phyloP scores from a whole-genome alignment of 768 basidiomycete species.

The Coprinopsis cinerea region DNA sequence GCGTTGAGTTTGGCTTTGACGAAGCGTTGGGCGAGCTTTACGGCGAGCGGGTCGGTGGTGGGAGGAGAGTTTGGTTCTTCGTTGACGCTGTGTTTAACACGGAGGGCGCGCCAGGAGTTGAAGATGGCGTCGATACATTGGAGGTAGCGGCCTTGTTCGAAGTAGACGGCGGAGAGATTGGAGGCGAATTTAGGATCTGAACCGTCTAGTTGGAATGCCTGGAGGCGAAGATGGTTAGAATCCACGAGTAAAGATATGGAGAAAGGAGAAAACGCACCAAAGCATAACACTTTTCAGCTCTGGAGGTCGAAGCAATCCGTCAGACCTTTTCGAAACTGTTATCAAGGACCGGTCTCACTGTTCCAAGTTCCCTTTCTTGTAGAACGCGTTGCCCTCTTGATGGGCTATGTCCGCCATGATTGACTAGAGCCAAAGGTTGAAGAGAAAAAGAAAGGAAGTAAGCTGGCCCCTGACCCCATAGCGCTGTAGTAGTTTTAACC shows the following conservation, averaged over 20 bases:
- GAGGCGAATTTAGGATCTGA: slow-evolving; percentile 18
- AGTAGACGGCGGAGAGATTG: slow-evolving; percentile 19
- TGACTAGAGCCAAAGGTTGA: neutral
- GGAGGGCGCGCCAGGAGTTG: slow-evolving; percentile 9
- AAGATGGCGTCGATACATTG: slow-evolving; percentile 10
- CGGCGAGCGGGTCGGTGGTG: slow-evolving; percentile 5
- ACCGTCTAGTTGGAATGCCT: slow-evolving; percentile 14
- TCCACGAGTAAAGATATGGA: neutral
- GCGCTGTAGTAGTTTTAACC: neutral
- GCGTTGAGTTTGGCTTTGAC: slow-evolving; percentile 9
- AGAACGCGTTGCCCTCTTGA: neutral
- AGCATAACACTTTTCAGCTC: neutral
- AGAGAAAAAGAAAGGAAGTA: neutral
- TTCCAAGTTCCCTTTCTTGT: neutral
- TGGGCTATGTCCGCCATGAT: slow-evolving; percentile 1
- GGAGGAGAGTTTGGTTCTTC: slow-evolving; percentile 3
- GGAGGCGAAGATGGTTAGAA: neutral
- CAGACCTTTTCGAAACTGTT: neutral
- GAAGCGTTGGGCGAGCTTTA: slow-evolving; percentile 8
- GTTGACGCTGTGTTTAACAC: slow-evolving; percentile 6
- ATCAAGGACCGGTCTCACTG: neutral
- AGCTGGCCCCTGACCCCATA: neutral
- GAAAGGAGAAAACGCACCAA: neutral
- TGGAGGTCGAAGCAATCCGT: neutral
- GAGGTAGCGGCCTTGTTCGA: slow-evolving; percentile 17